Percentiles rank a stretch among this genome's conserved stretches.
These are phyloP conservation scores for Coprinopsis marcescibilis DNA, from an alignment of 768 basidiomycete genomes.

Conservation along the genomic window DNA sequence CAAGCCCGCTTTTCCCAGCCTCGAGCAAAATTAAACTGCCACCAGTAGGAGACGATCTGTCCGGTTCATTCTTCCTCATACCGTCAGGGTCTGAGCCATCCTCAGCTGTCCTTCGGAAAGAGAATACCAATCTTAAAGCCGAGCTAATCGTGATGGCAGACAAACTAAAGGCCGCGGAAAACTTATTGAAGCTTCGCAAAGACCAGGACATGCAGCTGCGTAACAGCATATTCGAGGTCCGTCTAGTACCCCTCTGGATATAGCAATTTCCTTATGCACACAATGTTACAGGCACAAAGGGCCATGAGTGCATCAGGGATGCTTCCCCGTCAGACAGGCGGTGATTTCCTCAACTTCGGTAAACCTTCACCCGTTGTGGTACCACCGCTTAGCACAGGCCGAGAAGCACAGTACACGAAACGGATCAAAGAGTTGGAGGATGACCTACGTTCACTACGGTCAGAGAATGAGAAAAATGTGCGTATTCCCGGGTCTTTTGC, in stretches of 20 bases:
- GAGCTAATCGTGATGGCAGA: constrained; percentile 55
- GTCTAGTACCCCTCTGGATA: background rate
- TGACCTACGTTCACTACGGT: constrained; percentile 54
- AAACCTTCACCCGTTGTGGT: constrained; percentile 42
- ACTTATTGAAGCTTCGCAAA: constrained; percentile 58
- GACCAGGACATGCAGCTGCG: constrained; percentile 77
- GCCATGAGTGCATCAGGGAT: constrained; percentile 68
- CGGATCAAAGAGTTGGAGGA: constrained; percentile 81
- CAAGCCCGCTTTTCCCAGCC: too few species aligned
- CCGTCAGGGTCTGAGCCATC: constrained; percentile 55
- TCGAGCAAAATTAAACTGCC: background rate
- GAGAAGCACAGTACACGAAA: constrained; percentile 50
- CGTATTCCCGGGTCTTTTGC: constrained; percentile 15
- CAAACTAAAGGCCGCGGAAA: constrained; percentile 56
- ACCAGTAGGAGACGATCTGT: constrained; percentile 56
- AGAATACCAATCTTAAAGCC: constrained; percentile 58
- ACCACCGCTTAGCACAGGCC: constrained; percentile 43
- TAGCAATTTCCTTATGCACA: background rate
- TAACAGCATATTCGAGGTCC: constrained; percentile 71
- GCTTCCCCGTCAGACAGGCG: constrained; percentile 37
- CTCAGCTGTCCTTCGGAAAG: constrained; percentile 48
- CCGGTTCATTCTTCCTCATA: constrained; percentile 76
- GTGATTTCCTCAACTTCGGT: constrained; percentile 58
- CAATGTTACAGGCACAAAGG: constrained; percentile 60
- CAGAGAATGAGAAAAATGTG: constrained; percentile 83